Evolutionary conservation across 192 early-diverging fungal species (phyloP).

Genomic region (Umbelopsis sp.): DNA sequence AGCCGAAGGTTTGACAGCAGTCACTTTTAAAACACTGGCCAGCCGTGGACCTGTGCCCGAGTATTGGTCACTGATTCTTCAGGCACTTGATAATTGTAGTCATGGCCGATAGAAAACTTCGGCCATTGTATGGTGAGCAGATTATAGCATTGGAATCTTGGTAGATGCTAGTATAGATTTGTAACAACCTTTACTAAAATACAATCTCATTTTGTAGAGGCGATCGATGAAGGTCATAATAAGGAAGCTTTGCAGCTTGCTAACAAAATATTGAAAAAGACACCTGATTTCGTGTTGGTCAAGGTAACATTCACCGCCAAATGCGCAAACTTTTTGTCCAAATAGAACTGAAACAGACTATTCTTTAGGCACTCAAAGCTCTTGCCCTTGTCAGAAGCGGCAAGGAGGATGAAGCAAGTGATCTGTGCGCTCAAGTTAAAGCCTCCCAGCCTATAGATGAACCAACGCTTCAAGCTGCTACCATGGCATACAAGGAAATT

Average conservation of each 20-base stretch:
- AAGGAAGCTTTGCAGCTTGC: constrained; percentile 62
- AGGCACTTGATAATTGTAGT: background rate
- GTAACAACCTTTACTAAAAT: background rate
- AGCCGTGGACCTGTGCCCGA: no score
- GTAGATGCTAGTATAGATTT: background rate
- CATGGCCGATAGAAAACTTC: constrained; percentile 49
- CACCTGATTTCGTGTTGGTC: constrained; percentile 57
- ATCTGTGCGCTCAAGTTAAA: constrained; percentile 65
- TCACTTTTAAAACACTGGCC: no score
- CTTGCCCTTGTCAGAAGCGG: constrained; percentile 68
- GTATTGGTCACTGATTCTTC: background rate
- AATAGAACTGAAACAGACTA: background rate
- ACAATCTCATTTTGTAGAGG: constrained; percentile 42
- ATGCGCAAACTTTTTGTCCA: background rate
- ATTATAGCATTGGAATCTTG: no score
- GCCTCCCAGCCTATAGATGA: constrained; percentile 61
- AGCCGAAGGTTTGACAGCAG: no score
- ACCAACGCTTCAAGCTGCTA: constrained; percentile 59
- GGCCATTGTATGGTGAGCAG: constrained; percentile 60
- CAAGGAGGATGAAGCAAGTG: constrained; percentile 60
- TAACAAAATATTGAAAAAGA: constrained; percentile 75
- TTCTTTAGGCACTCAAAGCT: constrained; percentile 72
- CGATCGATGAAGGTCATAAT: constrained; percentile 66
- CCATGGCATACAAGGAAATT: constrained; percentile 55
- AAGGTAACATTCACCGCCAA: constrained; percentile 51